Evolutionary conservation across 2,329 filamentous ascomycete species (phyloP), one percentile per base, ranked within the genome.

Genomic region (Triangularia verruculosa): DNA sequence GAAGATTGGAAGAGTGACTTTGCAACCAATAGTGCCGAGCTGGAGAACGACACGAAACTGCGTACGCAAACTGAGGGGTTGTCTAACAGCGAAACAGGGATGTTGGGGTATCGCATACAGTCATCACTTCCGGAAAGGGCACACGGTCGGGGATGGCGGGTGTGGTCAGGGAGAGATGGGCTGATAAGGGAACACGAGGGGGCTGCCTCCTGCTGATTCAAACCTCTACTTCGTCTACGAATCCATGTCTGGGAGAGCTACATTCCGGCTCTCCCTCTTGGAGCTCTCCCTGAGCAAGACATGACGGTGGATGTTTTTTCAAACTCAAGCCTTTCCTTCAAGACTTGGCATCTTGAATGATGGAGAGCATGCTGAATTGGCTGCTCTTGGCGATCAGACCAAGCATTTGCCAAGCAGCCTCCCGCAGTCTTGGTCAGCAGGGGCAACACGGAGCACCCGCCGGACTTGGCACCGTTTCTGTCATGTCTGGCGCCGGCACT

Each of bases 81-180:
- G 30, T 58, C 52, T 58, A 58, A 58, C 56, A 52, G 57, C 43
- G n/a, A 3, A 51, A 25, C 57, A 51, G 27, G 57, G 57, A 59
- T 59, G 22, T 51, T 17, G 15, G 12, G 3, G 39, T 47, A 47
- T 47, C 39, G 39, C 39, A 32, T 13, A 43, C 47, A 59, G 12
- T 22, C 52, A 59, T 59, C 57, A 52, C 25, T 59, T 59, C 34
- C 34, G 39, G 25, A 28, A 59, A 52, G 34, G 57, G 57, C 32
- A 59, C 20, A 59, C 39, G 17, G 22, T 39, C 34, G 47, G 28
- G n/a, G 24, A 30, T 20, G 27, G 54, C 9, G 25, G 54, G 17
- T 30, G 27, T 56, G 22, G 24, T n/a, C 30, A 30, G 56, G 56
- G 55, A 43, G 56, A 34, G 20, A 43, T 57, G 39, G 39, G n/a